A percentile compares a stretch with the other conserved stretches of the same genome.
These are phyloP conservation scores for Galium porrigens DNA, from an alignment of 305 asterid species.

Conservation along the genomic window DNA sequence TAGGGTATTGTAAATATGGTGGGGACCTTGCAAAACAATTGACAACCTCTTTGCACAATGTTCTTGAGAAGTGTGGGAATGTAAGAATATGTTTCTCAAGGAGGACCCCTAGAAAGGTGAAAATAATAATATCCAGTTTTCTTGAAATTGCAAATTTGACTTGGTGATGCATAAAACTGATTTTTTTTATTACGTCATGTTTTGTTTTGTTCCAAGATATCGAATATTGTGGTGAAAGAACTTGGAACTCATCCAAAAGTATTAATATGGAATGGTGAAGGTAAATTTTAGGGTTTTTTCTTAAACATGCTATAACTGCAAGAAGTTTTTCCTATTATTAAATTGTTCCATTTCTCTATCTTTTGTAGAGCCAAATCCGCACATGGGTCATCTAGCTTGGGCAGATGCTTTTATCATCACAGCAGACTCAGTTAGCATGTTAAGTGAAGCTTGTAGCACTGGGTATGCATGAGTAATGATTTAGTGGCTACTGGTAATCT, in stretches of 20 bases:
- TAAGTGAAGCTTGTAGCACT: conserved; percentile 99
- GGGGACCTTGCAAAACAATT: conserved; percentile 78
- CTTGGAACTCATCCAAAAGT: conserved; percentile 65
- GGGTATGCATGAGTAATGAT: conserved; percentile 41
- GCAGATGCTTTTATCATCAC: conserved; percentile 80
- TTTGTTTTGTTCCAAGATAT: conserved; percentile 29
- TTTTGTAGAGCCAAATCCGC: conserved; percentile 77
- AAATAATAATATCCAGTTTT: neutral
- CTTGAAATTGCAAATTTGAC: neutral
- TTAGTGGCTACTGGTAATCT: conserved; percentile 12
- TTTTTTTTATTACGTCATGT: neutral
- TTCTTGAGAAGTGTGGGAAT: conserved; percentile 73
- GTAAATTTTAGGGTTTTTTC: conserved; percentile 25
- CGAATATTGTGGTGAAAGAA: conserved; percentile 52
- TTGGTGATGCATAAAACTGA: neutral
- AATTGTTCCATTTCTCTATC: conserved; percentile 4
- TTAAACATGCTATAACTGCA: neutral
- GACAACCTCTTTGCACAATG: conserved; percentile 52
- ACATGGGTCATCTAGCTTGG: conserved; percentile 97
- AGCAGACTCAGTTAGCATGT: conserved; percentile 91
- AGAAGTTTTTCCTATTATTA: no score
- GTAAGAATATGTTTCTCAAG: conserved; percentile 89
- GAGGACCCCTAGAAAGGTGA: conserved; percentile 87
- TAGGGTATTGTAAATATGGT: conserved; percentile 81
- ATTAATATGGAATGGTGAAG: conserved; percentile 90